Conservation (phyloP, 805 yeast genomes). For the Yamadazyma sp. region DNA sequence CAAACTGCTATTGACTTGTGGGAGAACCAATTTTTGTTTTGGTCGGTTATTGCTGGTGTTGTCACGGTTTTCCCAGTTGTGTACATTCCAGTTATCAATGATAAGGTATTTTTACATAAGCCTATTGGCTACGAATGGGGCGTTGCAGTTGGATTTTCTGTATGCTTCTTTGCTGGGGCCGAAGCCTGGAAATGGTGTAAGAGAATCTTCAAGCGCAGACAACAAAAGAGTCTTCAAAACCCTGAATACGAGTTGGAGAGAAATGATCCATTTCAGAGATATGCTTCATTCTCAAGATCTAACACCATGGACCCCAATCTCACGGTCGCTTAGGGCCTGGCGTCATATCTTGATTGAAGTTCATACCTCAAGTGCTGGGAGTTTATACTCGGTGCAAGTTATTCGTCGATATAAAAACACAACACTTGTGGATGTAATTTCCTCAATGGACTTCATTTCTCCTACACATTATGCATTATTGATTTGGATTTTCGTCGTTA, state of each 20-base stretch:
- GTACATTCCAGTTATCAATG: conserved; percentile 41
- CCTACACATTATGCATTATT: too few species aligned
- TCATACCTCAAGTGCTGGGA: too few species aligned
- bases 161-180: conserved; percentile 31
- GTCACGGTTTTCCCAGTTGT: conserved; percentile 40
- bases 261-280: conserved; percentile 39
- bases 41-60: conserved; percentile 38
- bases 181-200: conserved; percentile 43
- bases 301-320: conserved; percentile 29
- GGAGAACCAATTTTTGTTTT: conserved; percentile 37
- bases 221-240: conserved; percentile 17
- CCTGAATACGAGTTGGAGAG: conserved; percentile 42
- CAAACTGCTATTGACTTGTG: conserved; percentile 36
- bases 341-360: too few species aligned
- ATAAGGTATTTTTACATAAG: conserved; percentile 38
- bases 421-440: too few species aligned
- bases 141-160: conserved; percentile 31
- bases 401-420: too few species aligned
- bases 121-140: conserved; percentile 43
- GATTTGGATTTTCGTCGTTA: too few species aligned
- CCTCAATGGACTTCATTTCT: too few species aligned
- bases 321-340: conserved; percentile 2
- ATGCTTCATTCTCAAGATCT: conserved; percentile 40
- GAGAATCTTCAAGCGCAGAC: conserved; percentile 30
- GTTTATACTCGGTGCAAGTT: too few species aligned